Evolutionary conservation across 1,284 basidiomycete species (phyloP).

Genomic region (Rhizoctonia solani): DNA sequence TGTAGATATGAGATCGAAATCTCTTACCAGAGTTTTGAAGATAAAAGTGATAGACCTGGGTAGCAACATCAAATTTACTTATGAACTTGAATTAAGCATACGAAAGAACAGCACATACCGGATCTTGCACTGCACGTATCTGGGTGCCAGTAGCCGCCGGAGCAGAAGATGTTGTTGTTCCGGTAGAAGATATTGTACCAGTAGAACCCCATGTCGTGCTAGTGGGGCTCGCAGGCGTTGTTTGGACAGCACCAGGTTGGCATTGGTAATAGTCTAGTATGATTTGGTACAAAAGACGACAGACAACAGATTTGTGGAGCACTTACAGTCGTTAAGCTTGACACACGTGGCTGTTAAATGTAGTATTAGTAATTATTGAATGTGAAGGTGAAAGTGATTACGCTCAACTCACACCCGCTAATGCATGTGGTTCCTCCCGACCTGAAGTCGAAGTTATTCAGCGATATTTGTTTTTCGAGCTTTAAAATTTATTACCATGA

Average conservation of each 20-base stretch:
- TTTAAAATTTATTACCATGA: too few relatives aligned
- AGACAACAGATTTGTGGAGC: not conserved
- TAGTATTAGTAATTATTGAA: not conserved
- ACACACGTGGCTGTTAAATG: constrained; percentile 14
- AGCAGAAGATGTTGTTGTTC: constrained; percentile 27
- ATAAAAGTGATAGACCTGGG: constrained; percentile 55
- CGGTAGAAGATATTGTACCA: not conserved
- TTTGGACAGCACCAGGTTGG: constrained; percentile 19
- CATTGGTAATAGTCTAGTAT: constrained; percentile 28
- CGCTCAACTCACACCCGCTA: constrained; percentile 18
- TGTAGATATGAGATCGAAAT: not conserved
- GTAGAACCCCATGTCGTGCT: not conserved
- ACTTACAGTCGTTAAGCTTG: constrained; percentile 27
- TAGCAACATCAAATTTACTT: not conserved
- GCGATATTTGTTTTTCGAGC: not conserved
- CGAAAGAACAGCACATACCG: constrained; percentile 44
- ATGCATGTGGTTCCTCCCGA: constrained; percentile 27
- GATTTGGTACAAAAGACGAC: not conserved
- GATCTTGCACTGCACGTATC: constrained; percentile 58
- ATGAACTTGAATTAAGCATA: not conserved
- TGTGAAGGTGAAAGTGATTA: not conserved
- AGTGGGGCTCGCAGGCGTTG: constrained; percentile 7
- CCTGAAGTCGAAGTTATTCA: constrained; percentile 2
- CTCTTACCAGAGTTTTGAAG: constrained; percentile 55
- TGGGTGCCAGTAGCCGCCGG: constrained; percentile 57